These are phyloP conservation scores for Trebouxiophyceae sp. DNA, from an alignment of 163 green algal genomes.

Conservation along the genomic window DNA sequence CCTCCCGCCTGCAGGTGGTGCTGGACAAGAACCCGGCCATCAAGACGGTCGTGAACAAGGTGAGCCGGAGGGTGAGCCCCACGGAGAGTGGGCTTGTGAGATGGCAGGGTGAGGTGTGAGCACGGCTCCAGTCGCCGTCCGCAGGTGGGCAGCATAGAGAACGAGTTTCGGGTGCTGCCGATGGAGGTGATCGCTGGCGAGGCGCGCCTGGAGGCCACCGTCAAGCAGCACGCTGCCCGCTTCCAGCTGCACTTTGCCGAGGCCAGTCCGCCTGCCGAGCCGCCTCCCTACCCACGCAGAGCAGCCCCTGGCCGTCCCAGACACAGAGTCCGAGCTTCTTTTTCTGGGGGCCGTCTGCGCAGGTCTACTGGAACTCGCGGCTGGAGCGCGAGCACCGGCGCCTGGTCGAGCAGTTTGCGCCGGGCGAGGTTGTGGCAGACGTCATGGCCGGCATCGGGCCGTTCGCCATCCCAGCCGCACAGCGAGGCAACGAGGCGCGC, in stretches of 20 bases:
- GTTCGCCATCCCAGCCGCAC: constrained; percentile 90
- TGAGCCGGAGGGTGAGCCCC: too few relatives aligned
- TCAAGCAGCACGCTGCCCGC: constrained; percentile 73
- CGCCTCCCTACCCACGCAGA: too few relatives aligned
- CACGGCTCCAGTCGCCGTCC: neutral
- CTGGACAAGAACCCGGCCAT: constrained; percentile 93
- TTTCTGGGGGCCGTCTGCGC: neutral
- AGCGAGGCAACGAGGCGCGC: constrained; percentile 59
- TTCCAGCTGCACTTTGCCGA: constrained; percentile 88
- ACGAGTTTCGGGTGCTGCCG: constrained; percentile 86
- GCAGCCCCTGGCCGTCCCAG: too few relatives aligned
- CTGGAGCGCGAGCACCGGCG: constrained; percentile 92
- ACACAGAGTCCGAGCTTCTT: too few relatives aligned
- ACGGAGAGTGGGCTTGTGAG: too few relatives aligned
- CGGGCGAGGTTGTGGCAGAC: constrained; percentile 72
- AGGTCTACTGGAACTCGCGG: constrained; percentile 99
- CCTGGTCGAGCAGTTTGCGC: constrained; percentile 59
- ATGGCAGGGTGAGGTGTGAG: too few relatives aligned
- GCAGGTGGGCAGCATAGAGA: constrained; percentile 81
- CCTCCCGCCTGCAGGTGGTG: constrained; percentile 43
- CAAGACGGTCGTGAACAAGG: constrained; percentile 92
- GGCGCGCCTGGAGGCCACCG: constrained; percentile 45
- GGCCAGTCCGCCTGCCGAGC: too few relatives aligned
- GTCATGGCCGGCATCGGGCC: constrained; percentile 94
- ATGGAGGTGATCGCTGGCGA: constrained; percentile 87